Evolutionary conservation across 2,329 filamentous ascomycete genomes (phyloP).

Genomic region (Aspergillus quadrilineatus): DNA sequence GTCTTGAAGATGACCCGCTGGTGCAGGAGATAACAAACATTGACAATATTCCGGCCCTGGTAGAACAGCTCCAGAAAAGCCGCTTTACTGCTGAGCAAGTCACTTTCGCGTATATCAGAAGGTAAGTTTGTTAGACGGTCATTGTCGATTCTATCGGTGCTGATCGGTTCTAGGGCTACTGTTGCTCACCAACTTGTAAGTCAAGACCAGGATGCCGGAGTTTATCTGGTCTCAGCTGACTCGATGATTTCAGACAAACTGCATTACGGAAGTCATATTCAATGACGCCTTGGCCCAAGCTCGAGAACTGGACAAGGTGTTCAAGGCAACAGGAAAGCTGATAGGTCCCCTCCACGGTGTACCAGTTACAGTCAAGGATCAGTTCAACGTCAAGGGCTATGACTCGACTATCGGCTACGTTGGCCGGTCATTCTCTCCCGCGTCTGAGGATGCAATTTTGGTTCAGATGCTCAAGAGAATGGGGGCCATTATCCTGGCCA

Average conservation of each 20-base stretch:
- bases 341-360: slow-evolving; percentile 56
- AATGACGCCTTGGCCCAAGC: slow-evolving; percentile 35
- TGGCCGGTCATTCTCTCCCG: slow-evolving; percentile 50
- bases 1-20: slow-evolving; percentile 22
- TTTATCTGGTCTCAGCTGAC: background rate
- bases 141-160: background rate
- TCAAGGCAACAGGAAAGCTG: slow-evolving; percentile 35
- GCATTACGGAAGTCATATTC: slow-evolving; percentile 38
- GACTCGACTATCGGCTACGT: slow-evolving; percentile 62
- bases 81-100: slow-evolving; percentile 32
- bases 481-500: slow-evolving; percentile 55
- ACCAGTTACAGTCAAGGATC: slow-evolving; percentile 60
- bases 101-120: slow-evolving; percentile 32
- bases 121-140: slow-evolving; percentile 22
- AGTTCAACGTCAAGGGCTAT: slow-evolving; percentile 59
- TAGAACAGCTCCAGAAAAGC: slow-evolving; percentile 22
- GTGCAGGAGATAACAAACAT: slow-evolving; percentile 34
- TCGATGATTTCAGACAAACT: slow-evolving; percentile 32
- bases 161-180: slow-evolving; percentile 21
- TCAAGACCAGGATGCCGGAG: background rate
- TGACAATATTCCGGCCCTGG: slow-evolving; percentile 25
- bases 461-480: slow-evolving; percentile 50
- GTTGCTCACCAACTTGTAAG: slow-evolving; percentile 32
- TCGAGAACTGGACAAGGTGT: slow-evolving; percentile 30
- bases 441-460: slow-evolving; percentile 50